A percentile compares a stretch with the other conserved stretches of the same genome.
phyloP scores from a whole-genome alignment of 1,284 basidiomycete species.

The Ustilago lituana region DNA sequence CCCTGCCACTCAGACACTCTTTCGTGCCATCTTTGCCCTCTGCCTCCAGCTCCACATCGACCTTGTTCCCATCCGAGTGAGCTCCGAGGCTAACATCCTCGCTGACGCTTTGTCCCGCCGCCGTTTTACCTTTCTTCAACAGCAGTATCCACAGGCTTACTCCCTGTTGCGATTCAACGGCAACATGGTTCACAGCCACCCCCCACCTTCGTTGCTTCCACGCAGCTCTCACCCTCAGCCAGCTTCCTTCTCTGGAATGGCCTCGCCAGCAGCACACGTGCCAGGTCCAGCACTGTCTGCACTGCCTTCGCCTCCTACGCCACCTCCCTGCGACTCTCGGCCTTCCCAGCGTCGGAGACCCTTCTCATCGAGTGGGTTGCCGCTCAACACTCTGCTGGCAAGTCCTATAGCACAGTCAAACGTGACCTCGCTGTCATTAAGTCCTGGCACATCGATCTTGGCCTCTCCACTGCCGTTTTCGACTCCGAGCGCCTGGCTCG shows the following conservation, averaged over 20 bases:
- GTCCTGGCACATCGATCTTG: background rate
- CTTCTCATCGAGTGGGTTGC: background rate
- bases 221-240: background rate
- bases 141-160: background rate
- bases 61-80: background rate
- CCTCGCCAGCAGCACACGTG: background rate
- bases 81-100: background rate
- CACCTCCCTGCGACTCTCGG: background rate
- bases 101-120: background rate
- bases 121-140: background rate
- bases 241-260: background rate
- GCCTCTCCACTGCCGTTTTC: background rate
- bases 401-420: background rate
- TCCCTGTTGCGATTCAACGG: background rate
- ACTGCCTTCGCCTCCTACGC: background rate
- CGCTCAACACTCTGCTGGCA: background rate
- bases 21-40: background rate
- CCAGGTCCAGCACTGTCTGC: background rate
- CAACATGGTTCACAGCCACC: background rate
- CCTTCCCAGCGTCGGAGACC: background rate
- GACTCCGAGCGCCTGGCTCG: no score
- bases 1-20: background rate
- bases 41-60: background rate
- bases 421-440: background rate
- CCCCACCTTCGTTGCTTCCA: background rate